Percentiles rank a stretch among this genome's conserved stretches.
Evolutionary conservation across 83 land plant genomes (phyloP).

Genomic region (Isoetes engelmannii): DNA sequence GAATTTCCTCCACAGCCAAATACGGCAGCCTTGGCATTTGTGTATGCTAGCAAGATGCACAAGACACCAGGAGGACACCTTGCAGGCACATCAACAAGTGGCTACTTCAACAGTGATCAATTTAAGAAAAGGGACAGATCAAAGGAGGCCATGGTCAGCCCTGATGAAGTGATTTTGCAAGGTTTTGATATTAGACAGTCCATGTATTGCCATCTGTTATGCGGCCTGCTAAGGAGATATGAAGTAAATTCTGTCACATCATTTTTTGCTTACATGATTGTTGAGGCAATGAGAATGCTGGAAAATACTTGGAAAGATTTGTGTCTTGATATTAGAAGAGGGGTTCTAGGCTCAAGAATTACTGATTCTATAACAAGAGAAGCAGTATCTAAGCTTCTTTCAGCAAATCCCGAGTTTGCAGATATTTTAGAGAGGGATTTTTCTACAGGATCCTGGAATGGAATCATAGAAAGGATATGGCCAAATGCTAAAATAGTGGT

Average conservation of each 20-base stretch:
- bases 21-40: too few species aligned
- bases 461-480: constrained; percentile 33
- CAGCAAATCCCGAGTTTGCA: constrained; percentile 27
- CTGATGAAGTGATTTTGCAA: constrained; percentile 22
- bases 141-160: constrained; percentile 12
- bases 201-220: constrained; percentile 43
- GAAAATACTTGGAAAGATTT: constrained; percentile 34
- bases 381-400: constrained; percentile 21
- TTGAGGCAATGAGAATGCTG: constrained; percentile 22
- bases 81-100: too few species aligned
- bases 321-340: constrained; percentile 25
- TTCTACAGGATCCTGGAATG: constrained; percentile 17
- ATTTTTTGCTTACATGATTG: constrained; percentile 27
- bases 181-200: constrained; percentile 24
- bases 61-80: too few species aligned
- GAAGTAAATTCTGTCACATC: constrained; percentile 17
- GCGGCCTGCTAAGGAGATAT: constrained; percentile 22
- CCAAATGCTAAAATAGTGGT: constrained; percentile 25
- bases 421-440: constrained; percentile 17
- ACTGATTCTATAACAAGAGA: constrained; percentile 23
- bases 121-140: too few species aligned
- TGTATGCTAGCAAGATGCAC: too few species aligned
- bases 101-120: too few species aligned
- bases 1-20: too few species aligned
- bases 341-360: constrained; percentile 20